Conservation (phyloP, 257 asterid species). For the Craterostigma plantagineum region DNA sequence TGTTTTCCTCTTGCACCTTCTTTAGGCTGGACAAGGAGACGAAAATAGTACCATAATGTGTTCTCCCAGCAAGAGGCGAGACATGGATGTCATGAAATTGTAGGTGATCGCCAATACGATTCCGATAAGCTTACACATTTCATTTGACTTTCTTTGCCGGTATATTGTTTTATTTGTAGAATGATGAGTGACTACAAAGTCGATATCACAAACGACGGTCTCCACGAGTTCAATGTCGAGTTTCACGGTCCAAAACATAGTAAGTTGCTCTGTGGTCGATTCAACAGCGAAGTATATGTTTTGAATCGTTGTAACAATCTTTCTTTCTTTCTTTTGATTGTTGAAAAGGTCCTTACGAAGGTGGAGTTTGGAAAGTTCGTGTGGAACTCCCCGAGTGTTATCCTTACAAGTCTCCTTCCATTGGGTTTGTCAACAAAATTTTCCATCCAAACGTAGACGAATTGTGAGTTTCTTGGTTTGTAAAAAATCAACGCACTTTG, state of each 20-base stretch:
- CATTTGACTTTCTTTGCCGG: too few species aligned
- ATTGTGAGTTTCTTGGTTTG: slow-evolving; percentile 34
- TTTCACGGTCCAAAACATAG: slow-evolving; percentile 97
- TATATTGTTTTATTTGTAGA: slow-evolving; percentile 30
- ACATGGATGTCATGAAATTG: slow-evolving; percentile 96
- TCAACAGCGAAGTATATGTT: too few species aligned
- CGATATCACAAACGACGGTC: slow-evolving; percentile 71
- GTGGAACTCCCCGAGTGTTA: slow-evolving; percentile 90
- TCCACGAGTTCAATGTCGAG: slow-evolving; percentile 67
- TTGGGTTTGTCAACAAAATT: slow-evolving; percentile 79
- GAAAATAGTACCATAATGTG: slow-evolving; percentile 23
- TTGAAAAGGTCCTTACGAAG: slow-evolving; percentile 70
- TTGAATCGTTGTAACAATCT: too few species aligned
- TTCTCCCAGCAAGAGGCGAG: slow-evolving; percentile 88
- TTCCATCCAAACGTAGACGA: slow-evolving; percentile 96
- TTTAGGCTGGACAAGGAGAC: too few species aligned
- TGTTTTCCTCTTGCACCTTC: too few species aligned
- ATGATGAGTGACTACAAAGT: slow-evolving; percentile 90
- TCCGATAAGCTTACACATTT: too few species aligned
- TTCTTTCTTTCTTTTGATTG: neutral
- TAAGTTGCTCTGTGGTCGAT: slow-evolving; percentile 20
- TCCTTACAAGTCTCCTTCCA: slow-evolving; percentile 91
- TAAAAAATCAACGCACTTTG: too few species aligned
- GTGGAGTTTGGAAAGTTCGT: slow-evolving; percentile 83
- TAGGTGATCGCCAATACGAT: slow-evolving; percentile 20